Percentiles rank a stretch among this genome's conserved stretches.
Evolutionary conservation across 331 rosid species (phyloP).

Genomic region (Dryas integrifolia): DNA sequence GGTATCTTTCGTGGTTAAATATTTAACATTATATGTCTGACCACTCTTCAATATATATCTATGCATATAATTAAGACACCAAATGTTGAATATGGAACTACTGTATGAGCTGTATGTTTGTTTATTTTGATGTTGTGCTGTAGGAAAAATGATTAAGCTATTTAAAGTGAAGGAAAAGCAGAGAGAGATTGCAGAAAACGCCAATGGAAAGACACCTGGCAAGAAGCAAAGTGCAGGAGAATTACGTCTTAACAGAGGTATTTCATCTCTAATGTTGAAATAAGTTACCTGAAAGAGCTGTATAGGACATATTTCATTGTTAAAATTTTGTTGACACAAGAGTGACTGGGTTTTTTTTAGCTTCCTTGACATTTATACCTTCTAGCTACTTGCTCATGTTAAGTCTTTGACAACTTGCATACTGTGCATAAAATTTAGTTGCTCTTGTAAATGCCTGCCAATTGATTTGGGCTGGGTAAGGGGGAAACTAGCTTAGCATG

Average conservation of each 20-base stretch:
- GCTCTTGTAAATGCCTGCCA: background rate
- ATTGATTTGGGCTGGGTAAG: background rate
- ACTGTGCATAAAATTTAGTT: background rate
- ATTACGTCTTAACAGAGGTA: constrained; percentile 89
- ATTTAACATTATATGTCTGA: background rate
- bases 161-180: constrained; percentile 95
- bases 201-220: constrained; percentile 51
- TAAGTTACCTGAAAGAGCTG: background rate
- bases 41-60: background rate
- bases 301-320: background rate
- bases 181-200: constrained; percentile 75
- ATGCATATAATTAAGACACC: background rate
- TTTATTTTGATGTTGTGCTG: constrained; percentile 12
- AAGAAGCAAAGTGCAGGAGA: constrained; percentile 90
- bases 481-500: background rate
- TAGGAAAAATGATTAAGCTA: constrained; percentile 80
- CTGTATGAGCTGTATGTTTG: background rate
- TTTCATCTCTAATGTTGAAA: background rate
- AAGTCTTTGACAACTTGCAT: background rate
- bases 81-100: background rate
- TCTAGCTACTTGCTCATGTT: background rate
- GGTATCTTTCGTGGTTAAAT: background rate
- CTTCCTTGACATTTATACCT: background rate
- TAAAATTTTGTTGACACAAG: background rate
- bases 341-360: background rate